These are phyloP conservation scores for Closterium sp. DNA, from an alignment of 139 green algal species.

Conservation along the genomic window DNA sequence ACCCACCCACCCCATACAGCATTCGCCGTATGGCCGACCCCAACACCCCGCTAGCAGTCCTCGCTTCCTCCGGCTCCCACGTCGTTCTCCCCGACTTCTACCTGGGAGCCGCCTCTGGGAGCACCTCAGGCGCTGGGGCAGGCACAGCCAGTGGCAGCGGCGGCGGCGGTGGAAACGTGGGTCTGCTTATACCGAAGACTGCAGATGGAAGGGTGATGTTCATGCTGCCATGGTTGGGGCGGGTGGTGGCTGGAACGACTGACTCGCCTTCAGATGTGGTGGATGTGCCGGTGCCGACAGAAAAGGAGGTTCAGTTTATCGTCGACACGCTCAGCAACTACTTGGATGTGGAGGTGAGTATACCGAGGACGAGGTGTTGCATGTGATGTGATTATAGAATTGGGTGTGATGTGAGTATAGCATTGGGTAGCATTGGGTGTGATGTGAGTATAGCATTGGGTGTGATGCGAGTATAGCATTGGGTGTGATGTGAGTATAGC, in stretches of 20 bases:
- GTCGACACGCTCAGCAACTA: constrained; percentile 83
- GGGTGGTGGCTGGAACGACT: constrained; percentile 92
- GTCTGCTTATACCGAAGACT: constrained; percentile 98
- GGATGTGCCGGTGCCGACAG: constrained; percentile 63
- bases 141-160: constrained; percentile 21
- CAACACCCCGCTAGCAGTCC: constrained; percentile 68
- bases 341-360: constrained; percentile 79
- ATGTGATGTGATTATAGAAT: not conserved
- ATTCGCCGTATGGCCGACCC: constrained; percentile 59
- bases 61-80: constrained; percentile 79
- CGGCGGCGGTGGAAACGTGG: constrained; percentile 55
- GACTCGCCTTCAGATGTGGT: constrained; percentile 69
- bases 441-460: no score
- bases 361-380: not conserved
- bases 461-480: no score
- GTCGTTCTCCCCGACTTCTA: constrained; percentile 95
- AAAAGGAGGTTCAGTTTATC: constrained; percentile 94
- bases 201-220: constrained; percentile 95
- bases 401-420: not conserved
- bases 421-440: no score
- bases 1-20: not conserved
- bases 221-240: constrained; percentile 78
- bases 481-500: no score
- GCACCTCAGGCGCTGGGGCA: not conserved
- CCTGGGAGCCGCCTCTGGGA: constrained; percentile 1